phyloP scores from a whole-genome alignment of 1,284 basidiomycete genomes.

The Pyrrhoderma lamaoense region DNA sequence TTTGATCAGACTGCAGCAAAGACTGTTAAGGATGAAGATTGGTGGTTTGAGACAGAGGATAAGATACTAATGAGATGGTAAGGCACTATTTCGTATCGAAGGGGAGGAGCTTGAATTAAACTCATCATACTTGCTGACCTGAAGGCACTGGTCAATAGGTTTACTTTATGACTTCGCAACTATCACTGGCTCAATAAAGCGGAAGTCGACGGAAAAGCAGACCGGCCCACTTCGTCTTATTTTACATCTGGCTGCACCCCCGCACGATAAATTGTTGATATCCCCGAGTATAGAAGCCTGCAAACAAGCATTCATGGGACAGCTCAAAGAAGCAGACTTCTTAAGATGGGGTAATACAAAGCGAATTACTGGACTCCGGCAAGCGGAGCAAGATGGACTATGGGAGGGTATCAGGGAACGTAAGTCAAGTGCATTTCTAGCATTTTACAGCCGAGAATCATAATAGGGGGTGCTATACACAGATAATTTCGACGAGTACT shows the following conservation, averaged over 20 bases:
- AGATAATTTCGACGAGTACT: slow-evolving; percentile 95
- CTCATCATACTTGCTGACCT: background rate
- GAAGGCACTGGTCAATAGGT: slow-evolving; percentile 96
- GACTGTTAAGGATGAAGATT: slow-evolving; percentile 73
- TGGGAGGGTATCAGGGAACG: slow-evolving; percentile 93
- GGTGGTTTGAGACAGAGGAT: slow-evolving; percentile 90
- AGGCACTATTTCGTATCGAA: slow-evolving; percentile 24
- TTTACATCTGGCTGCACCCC: slow-evolving; percentile 81
- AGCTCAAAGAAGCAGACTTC: slow-evolving; percentile 92
- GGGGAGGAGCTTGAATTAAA: background rate
- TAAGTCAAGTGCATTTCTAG: slow-evolving; percentile 34
- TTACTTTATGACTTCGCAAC: slow-evolving; percentile 81
- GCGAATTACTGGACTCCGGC: slow-evolving; percentile 80
- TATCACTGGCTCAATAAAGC: slow-evolving; percentile 45
- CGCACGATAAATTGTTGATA: slow-evolving; percentile 77
- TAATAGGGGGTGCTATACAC: slow-evolving; percentile 4
- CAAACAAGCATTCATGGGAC: slow-evolving; percentile 87
- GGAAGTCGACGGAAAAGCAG: slow-evolving; percentile 36
- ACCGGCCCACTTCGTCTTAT: slow-evolving; percentile 65
- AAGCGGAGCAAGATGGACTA: slow-evolving; percentile 85
- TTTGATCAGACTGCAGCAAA: slow-evolving; percentile 76
- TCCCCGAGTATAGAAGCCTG: slow-evolving; percentile 74
- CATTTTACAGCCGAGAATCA: slow-evolving; percentile 1
- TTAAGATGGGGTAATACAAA: slow-evolving; percentile 92
- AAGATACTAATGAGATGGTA: slow-evolving; percentile 77